These are phyloP conservation scores for Colletotrichum melonis DNA, from an alignment of 2,329 filamentous ascomycete species.

Conservation along the genomic window DNA sequence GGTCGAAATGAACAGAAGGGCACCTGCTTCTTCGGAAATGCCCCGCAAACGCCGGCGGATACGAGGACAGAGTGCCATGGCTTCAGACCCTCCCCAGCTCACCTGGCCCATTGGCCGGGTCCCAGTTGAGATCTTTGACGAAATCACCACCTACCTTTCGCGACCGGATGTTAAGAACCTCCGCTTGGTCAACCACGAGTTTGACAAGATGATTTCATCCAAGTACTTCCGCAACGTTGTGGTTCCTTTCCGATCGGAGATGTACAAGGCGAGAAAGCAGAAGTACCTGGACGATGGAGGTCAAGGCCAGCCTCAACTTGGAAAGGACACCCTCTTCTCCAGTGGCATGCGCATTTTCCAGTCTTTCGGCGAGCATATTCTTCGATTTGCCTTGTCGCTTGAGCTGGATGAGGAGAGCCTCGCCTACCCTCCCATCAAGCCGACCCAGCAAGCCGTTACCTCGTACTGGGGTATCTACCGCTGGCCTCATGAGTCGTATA, in stretches of 20 bases:
- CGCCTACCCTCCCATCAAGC: constrained; percentile 65
- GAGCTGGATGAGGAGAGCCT: constrained; percentile 69
- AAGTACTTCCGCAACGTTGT: constrained; percentile 72
- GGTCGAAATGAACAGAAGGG: constrained; percentile 21
- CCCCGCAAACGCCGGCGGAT: constrained; percentile 32
- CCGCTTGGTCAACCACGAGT: constrained; percentile 70
- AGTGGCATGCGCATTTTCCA: constrained; percentile 71
- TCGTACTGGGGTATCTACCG: constrained; percentile 74
- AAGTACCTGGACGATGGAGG: neutral
- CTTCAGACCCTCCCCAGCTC: constrained; percentile 6
- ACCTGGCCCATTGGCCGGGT: constrained; percentile 53
- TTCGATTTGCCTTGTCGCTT: constrained; percentile 74
- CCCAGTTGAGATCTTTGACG: constrained; percentile 71
- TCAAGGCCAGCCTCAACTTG: constrained; percentile 34
- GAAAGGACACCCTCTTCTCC: constrained; percentile 43
- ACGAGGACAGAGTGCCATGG: constrained; percentile 11
- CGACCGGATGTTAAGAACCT: constrained; percentile 69
- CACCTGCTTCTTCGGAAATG: neutral
- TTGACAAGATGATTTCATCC: constrained; percentile 66
- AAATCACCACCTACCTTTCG: constrained; percentile 66
- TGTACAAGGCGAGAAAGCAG: constrained; percentile 58
- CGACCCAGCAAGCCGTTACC: constrained; percentile 62
- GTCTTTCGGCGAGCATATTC: constrained; percentile 69
- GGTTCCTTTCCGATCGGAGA: constrained; percentile 72
- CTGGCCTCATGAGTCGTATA: constrained; percentile 71